Percentiles rank a stretch among this genome's conserved stretches.
phyloP scores from a whole-genome alignment of 331 rosid species.

The Arachis monticola region DNA sequence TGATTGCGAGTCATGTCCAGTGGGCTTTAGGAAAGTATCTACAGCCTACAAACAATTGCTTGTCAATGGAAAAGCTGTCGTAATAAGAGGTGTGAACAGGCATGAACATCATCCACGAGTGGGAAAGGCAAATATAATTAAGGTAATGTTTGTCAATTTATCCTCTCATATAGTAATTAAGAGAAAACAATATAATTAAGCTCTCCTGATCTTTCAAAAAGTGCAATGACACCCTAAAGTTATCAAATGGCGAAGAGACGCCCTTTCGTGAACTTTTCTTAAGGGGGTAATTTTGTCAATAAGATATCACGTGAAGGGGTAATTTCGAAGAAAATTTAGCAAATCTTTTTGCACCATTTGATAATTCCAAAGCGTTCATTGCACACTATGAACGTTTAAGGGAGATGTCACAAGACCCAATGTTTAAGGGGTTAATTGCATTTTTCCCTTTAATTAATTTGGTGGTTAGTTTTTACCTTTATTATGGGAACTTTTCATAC shows the following conservation, averaged over 20 bases:
- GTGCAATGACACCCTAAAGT: no score
- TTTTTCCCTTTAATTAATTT: not conserved
- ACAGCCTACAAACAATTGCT: slow-evolving; percentile 90
- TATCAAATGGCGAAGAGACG: no score
- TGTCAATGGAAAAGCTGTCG: slow-evolving; percentile 80
- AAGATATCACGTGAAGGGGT: no score
- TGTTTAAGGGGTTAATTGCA: not conserved
- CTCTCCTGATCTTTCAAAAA: no score
- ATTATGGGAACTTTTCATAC: slow-evolving; percentile 28
- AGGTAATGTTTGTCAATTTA: slow-evolving; percentile 54
- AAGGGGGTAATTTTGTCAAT: no score
- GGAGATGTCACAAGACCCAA: no score
- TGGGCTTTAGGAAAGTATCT: slow-evolving; percentile 80
- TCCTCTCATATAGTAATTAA: not conserved
- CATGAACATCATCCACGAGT: slow-evolving; percentile 96
- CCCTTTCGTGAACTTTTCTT: no score
- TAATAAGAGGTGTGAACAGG: slow-evolving; percentile 93
- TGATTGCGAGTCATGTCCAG: slow-evolving; percentile 86
- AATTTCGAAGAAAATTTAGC: no score
- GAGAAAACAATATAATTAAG: no score
- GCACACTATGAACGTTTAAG: no score
- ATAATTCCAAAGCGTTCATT: no score
- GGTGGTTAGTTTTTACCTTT: slow-evolving; percentile 6
- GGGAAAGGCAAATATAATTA: slow-evolving; percentile 86
- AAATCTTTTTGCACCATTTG: no score